Evolutionary conservation across 352 stramenopile species (phyloP), one percentile per base, ranked within the genome.

Genomic region (Pythium vanterpoolii): DNA sequence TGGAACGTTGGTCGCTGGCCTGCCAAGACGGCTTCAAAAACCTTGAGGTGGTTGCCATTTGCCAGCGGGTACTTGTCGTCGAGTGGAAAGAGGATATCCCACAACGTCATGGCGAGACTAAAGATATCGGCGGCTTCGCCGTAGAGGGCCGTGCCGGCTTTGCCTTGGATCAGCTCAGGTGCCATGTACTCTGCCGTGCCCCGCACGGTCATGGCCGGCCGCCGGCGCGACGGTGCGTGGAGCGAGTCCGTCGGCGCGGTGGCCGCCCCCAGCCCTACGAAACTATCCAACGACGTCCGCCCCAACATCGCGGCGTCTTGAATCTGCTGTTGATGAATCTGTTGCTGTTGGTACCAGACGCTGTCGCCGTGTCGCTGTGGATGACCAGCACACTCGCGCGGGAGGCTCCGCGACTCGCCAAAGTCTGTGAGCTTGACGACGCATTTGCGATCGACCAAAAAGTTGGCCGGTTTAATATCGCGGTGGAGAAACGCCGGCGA

Each of bases 131-230:
- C 82, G 0, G 78, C 79, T 40, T 93, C 78, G 0, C 77, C 78
- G 54, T 93, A 91, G 13, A 79, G 63, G 11, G 83, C 79, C 6
- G 67, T 76, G n/a, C 81, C 79, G 7, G 76, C 77, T 42, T 85
- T 89, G 59, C 83, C 77, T 8, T 86, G 66, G 31, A 93, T 93
- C 26, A 93, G 28, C 65, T 93, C 83, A 13, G 81, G 83, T 3
- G 83, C 81, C 83, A 93, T 93, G 66, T 91, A 93, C 46, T 93
- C 83, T 21, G 72, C 75, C 5, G 77, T 90, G n/a, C 83, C 79
- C 14, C 72, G 69, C n/a, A 93, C 77, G 18, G 83, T 90, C 83
- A 93, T 89, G 19, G 47, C 60, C 21, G 62, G 46, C 5, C 51
- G 60, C 3, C 38, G 21, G 14, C 24, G n/a, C 10, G 56, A 51